Evolutionary conservation across 306 rosid species (phyloP).

Genomic region (Malus domestica): DNA sequence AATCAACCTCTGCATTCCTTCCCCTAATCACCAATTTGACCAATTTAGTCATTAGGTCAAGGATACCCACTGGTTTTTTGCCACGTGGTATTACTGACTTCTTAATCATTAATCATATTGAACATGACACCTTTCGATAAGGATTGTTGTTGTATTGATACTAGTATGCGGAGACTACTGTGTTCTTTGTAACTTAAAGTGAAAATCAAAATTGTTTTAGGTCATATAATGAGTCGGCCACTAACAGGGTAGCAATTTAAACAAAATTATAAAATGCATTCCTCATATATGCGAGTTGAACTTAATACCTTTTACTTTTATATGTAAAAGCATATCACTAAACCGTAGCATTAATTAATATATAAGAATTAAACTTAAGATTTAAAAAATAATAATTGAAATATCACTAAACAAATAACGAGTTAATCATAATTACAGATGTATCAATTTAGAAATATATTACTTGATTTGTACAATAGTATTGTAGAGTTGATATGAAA

Average conservation of each 20-base stretch:
- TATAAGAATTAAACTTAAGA: too few relatives aligned
- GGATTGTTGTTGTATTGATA: not conserved
- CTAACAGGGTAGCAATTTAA: too few relatives aligned
- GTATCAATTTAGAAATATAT: not conserved
- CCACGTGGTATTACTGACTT: constrained; percentile 1
- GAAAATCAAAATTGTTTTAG: too few relatives aligned
- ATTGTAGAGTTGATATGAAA: not conserved
- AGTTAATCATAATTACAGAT: too few relatives aligned
- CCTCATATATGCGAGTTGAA: accelerated
- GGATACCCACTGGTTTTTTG: constrained; percentile 4
- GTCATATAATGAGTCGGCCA: too few relatives aligned
- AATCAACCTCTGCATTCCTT: not conserved
- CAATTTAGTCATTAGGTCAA: constrained; percentile 12
- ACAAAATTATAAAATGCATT: too few relatives aligned
- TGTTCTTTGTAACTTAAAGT: too few relatives aligned
- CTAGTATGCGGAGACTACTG: not conserved
- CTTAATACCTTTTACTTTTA: accelerated
- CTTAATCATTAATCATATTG: not conserved
- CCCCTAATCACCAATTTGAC: constrained; percentile 29
- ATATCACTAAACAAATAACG: too few relatives aligned
- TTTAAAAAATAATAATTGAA: too few relatives aligned
- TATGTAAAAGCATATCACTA: accelerated
- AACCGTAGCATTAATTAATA: accelerated
- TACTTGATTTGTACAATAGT: too few relatives aligned
- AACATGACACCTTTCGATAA: not conserved